These are phyloP conservation scores for Thelephora ganbajun DNA, from an alignment of 768 basidiomycete genomes.

Conservation along the genomic window DNA sequence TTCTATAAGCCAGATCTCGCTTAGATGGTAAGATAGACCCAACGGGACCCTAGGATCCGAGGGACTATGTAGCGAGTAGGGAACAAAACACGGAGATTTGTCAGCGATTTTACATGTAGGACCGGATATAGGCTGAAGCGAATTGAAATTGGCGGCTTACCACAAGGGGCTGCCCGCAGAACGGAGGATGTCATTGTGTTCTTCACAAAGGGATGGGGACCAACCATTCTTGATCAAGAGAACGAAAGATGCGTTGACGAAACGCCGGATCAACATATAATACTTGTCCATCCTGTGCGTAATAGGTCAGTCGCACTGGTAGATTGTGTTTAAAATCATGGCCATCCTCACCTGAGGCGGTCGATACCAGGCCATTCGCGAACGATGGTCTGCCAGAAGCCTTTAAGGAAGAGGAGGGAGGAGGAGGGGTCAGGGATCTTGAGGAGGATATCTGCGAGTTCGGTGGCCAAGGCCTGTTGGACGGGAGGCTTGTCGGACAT, in stretches of 20 bases:
- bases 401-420: constrained; percentile 65
- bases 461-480: constrained; percentile 80
- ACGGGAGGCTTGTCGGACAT: constrained; percentile 99
- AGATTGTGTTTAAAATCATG: not conserved
- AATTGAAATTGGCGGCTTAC: too few relatives aligned
- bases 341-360: constrained; percentile 52
- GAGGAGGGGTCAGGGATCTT: constrained; percentile 42
- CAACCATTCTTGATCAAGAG: constrained; percentile 62
- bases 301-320: not conserved
- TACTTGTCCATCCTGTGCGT: constrained; percentile 92
- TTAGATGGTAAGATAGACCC: constrained; percentile 72
- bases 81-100: not conserved
- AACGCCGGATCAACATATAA: constrained; percentile 89
- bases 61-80: constrained; percentile 31
- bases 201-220: constrained; percentile 37
- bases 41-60: constrained; percentile 60
- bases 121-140: not conserved
- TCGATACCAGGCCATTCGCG: constrained; percentile 94
- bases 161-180: constrained; percentile 65
- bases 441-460: constrained; percentile 72
- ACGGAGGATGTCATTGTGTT: constrained; percentile 59
- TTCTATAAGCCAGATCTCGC: constrained; percentile 85
- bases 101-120: not conserved
- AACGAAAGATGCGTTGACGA: constrained; percentile 75
- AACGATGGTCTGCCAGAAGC: constrained; percentile 85